Evolutionary conservation across 345 rosid genomes (phyloP), one percentile per base, ranked within the genome.

Genomic region (Mercurialis annua): DNA sequence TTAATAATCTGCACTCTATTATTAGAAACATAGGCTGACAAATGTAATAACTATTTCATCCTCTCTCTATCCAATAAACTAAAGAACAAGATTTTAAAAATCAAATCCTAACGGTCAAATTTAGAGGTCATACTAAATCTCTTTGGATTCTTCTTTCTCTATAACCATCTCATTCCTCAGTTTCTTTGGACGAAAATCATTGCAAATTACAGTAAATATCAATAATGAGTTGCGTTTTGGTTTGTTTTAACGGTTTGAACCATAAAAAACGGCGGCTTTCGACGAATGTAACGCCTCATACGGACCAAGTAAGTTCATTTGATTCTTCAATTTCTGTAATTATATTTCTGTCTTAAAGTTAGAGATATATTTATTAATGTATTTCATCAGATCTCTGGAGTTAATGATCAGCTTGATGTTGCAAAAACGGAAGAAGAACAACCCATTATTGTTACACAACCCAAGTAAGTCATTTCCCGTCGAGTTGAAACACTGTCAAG

Each of bases 211-310:
- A 47, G 31, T 33, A 20, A 38, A 26, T n/a, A 26, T 36, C 21
- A 46, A 63, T 49, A 58, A 69, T 74, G 78, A 68, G 65, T 31
- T 64, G 73, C 78, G 24, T 74, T 74, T 57, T 58, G 0, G 52
- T 62, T 52, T 74, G 73, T 50, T 74, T 74, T n/a, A 58, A 17
- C 21, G 26, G 66, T 48, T 54, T 44, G 29, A 68, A 69, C 53
- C 69, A 36, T 36, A 52, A 40, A 30, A 74, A 64, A 33, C 59
- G 26, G 33, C 10, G n/a, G 10, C 68, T 20, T 30, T 47, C 49
- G 53, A 67, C 46, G 59, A 18, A 43, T 50, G 40, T 10, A 12
- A 1, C 72, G 62, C 70, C 78, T 36, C 43, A 56, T 46, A n/a
- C 64, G 12, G 54, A 23, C 59, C 54, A 51, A 10, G 71, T 72